Evolutionary conservation across 257 asterid species (phyloP).

Genomic region (Solanum raphanifolium): DNA sequence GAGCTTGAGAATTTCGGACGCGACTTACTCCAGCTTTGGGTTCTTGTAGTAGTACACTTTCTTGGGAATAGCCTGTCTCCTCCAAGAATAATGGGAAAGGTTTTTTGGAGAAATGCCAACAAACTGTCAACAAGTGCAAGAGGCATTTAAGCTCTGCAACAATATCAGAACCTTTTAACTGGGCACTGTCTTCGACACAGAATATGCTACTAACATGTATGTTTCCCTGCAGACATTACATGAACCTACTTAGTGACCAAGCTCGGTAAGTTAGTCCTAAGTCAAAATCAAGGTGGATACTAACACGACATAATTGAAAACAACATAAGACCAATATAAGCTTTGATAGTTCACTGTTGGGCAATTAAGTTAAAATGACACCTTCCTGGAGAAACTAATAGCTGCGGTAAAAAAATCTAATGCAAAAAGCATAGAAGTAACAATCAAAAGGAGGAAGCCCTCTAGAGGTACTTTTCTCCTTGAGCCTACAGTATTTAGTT

Average conservation of each 20-base stretch:
- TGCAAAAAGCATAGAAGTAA: background rate
- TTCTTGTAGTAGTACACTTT: conserved; percentile 88
- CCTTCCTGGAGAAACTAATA: background rate
- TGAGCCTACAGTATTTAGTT: background rate
- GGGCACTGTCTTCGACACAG: conserved; percentile 71
- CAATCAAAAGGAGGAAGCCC: background rate
- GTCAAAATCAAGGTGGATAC: background rate
- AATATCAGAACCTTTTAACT: conserved; percentile 72
- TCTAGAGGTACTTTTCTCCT: background rate
- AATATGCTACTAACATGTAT: conserved; percentile 66
- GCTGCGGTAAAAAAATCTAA: background rate
- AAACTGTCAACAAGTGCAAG: conserved; percentile 67
- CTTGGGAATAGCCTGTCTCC: conserved; percentile 83
- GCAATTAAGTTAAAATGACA: background rate
- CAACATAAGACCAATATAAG: background rate
- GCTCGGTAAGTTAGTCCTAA: background rate
- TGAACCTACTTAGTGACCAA: conserved; percentile 4
- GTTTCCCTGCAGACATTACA: conserved; percentile 51
- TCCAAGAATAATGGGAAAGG: conserved; percentile 71
- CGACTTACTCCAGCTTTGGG: conserved; percentile 96
- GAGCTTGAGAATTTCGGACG: background rate
- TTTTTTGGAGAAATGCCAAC: conserved; percentile 97
- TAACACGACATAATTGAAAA: background rate
- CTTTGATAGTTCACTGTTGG: background rate
- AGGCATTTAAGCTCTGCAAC: conserved; percentile 69